Base-by-base conservation (phyloP, 805 yeast species). In the Metschnikowia henanensis region DNA sequence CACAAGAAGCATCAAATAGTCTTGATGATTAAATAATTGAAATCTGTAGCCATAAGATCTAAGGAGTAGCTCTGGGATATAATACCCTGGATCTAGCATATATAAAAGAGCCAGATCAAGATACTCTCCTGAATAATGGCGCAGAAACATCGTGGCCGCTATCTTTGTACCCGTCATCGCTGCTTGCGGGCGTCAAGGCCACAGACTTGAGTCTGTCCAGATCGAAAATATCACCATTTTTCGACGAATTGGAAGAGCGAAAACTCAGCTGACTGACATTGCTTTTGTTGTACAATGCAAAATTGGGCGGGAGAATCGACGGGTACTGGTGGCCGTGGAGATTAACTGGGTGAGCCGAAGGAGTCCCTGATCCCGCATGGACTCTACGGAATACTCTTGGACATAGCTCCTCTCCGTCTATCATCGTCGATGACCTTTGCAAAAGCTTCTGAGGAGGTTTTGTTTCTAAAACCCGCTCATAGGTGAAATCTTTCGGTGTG, bases 151-250 rank as follows among this genome's bases (percentile, higher is more conserved):
- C 22, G n/a, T 7, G 10, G 16, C 33, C 25, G 28, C 34, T 12
- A 12, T 45, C 41, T 16, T 35, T 17, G 35, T 34, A 29, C 23
- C 62, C 65, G 40, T 13, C n/a, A 17, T 55, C 62, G 37, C 61
- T 66, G 43, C 67, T 64, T 19, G 57, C 48, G n/a, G 73, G 73
- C 28, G 72, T 66, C 6, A 56, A 47, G 10, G 57, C 55, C 3
- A 62, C 64, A 33, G 50, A 41, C 35, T 47, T 48, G 17, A 60
- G 50, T 20, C 58, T 47, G 29, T 60, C 67, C 18, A 42, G 38
- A 41, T 64, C 67, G 42, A 62, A 63, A 6, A 61, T 50, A 19
- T 55, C 56, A 29, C 47, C 46, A 17, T 57, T 62, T 13, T 49
- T 43, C 12, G 53, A 47, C 16, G 58, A 48, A 17, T 46, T 45